Evolutionary conservation across 495 filamentous ascomycete genomes (phyloP).

Genomic region (Aspergillus sparsus): DNA sequence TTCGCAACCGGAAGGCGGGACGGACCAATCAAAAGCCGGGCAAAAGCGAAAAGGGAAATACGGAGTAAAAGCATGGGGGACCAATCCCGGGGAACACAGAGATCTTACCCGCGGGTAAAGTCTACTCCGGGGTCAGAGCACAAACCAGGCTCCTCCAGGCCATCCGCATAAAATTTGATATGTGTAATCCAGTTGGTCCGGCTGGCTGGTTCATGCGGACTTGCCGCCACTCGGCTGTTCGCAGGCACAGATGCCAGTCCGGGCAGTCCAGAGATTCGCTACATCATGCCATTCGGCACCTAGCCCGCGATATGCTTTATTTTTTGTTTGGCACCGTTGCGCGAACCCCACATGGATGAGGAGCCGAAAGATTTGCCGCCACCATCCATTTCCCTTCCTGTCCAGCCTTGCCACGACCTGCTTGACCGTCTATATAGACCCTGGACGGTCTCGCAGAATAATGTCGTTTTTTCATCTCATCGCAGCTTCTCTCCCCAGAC

Average conservation of each 20-base stretch:
- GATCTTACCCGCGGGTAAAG: conserved; percentile 9
- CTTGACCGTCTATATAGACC: conserved; percentile 28
- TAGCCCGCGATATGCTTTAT: conserved; percentile 16
- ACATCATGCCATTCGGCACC: conserved; percentile 25
- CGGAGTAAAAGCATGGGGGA: not conserved
- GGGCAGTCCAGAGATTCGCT: not conserved
- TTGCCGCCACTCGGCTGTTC: conserved; percentile 6
- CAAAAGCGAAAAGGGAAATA: too few species aligned
- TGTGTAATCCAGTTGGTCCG: not conserved
- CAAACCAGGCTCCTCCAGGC: too few species aligned
- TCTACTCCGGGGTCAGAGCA: not conserved
- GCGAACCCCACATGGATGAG: conserved; percentile 21
- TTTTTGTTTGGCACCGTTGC: conserved; percentile 18
- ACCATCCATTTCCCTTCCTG: conserved; percentile 8
- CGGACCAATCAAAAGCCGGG: too few species aligned
- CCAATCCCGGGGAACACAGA: conserved; percentile 5
- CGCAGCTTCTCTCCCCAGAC: not conserved
- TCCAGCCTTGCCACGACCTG: conserved; percentile 17
- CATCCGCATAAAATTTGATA: not conserved
- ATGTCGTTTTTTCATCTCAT: conserved; percentile 6
- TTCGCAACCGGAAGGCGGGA: too few species aligned
- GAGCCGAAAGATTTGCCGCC: conserved; percentile 36
- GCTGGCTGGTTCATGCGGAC: not conserved
- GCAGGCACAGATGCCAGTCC: not conserved
- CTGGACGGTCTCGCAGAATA: not conserved